Evolutionary conservation across 2,329 filamentous ascomycete species (phyloP), one percentile per base, ranked within the genome.

Genomic region (Aspergillus udagawae): DNA sequence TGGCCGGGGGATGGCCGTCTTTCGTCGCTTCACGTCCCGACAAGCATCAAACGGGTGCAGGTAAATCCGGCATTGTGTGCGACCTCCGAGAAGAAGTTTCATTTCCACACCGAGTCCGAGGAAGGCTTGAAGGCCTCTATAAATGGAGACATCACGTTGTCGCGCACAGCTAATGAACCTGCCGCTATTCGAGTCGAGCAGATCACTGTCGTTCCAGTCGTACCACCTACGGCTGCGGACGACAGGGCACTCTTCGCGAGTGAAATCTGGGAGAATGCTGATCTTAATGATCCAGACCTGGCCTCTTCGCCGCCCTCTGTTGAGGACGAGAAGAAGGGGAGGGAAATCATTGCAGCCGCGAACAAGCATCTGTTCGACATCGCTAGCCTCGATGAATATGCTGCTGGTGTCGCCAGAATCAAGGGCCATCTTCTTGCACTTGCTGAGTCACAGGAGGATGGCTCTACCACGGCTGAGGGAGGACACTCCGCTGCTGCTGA

Each of bases 1-100:
- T 53, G 28, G 25, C 61, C 61, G 17, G 55, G 51, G 17, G 60
- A 62, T 51, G 55, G 49, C 12, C 38, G 51, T 9, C 52, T 62
- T 9, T 52, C 42, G 52, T 55, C 57, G n/a, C 47, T 59, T 9
- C 53, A 60, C 42, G 41, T 49, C n/a, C 48, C 52, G 10, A 49
- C 48, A 3, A 12, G 10, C 3, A 32, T 32, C 29, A 10, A 10
- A 12, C 29, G 29, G 10, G 28, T 54, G 41, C 42, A 48, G 25
- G 44, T 54, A 9, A 54, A 54, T 25, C 52, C 52, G 10, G 44
- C 20, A 9, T 52, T 42, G 32, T 52, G 50, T 42, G 21, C 28
- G 21, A 4, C 50, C 10, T 52, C 50, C 4, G 50, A 20, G 3
- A n/a, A 38, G 8, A 52, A 42, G 32, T 10, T 42, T 10, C 10